phyloP scores from a whole-genome alignment of 129 eudicot species.

The Artemisia annua region DNA sequence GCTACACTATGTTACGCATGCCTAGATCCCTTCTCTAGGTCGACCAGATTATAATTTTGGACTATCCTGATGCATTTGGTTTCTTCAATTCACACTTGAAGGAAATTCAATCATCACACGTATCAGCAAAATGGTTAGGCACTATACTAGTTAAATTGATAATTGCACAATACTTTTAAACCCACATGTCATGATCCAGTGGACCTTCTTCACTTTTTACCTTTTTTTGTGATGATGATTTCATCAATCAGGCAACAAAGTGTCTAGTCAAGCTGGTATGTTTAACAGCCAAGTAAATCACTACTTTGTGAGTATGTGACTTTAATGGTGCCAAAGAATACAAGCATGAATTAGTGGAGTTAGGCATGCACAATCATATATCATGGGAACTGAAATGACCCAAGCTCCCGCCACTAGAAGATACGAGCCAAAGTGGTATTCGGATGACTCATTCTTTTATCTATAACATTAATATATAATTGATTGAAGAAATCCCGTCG shows the following conservation, averaged over 20 bases:
- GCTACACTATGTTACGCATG: not conserved
- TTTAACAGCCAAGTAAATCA: constrained; percentile 6
- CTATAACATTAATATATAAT: constrained; percentile 1
- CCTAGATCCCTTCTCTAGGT: constrained; percentile 12
- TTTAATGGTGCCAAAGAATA: constrained; percentile 17
- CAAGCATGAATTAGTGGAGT: constrained; percentile 20
- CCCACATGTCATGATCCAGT: constrained; percentile 7
- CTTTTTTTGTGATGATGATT: constrained; percentile 18
- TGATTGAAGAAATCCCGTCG: not conserved
- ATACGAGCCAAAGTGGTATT: constrained; percentile 1
- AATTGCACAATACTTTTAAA: not conserved
- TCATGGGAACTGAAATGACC: constrained; percentile 21
- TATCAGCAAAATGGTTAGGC: constrained; percentile 19
- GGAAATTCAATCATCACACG: constrained; percentile 3
- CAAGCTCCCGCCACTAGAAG: constrained; percentile 15
- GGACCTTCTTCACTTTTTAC: not conserved
- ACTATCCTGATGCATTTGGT: not conserved
- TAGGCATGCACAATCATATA: constrained; percentile 10
- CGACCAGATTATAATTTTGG: constrained; percentile 10
- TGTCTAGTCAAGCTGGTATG: constrained; percentile 30
- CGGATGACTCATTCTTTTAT: constrained; percentile 8
- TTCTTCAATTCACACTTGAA: not conserved
- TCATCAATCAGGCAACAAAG: constrained; percentile 29
- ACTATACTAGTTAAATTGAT: not conserved
- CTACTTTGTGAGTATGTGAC: constrained; percentile 13